phyloP scores from a whole-genome alignment of 148 eudicot species.

The Amaranthus palmeri region DNA sequence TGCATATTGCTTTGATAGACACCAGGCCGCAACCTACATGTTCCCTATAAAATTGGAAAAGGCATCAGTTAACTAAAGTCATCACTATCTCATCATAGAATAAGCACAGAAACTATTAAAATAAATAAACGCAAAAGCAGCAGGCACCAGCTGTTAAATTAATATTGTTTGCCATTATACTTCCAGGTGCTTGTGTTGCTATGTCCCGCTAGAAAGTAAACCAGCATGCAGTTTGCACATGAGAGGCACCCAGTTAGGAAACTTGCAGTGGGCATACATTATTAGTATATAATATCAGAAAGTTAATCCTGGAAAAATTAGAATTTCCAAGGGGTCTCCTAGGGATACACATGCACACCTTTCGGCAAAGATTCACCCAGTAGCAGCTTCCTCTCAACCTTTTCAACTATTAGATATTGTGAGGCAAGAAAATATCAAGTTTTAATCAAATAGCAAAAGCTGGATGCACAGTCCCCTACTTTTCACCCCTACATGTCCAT shows the following conservation, averaged over 20 bases:
- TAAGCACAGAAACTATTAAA: background rate
- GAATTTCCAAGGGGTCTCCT: conserved; percentile 20
- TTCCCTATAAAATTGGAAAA: conserved; percentile 28
- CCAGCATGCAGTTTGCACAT: conserved; percentile 23
- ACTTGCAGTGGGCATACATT: background rate
- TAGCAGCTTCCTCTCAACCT: conserved; percentile 22
- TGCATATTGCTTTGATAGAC: conserved; percentile 25
- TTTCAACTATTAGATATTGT: conserved; percentile 2
- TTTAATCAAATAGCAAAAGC: conserved; percentile 6
- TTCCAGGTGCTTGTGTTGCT: conserved; percentile 22
- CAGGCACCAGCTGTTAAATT: conserved; percentile 11
- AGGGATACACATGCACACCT: conserved; percentile 31
- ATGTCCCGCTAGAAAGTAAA: conserved; percentile 28
- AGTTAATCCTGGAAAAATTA: conserved; percentile 18
- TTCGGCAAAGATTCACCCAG: conserved; percentile 34
- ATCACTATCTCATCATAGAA: conserved; percentile 14
- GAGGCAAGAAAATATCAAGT: background rate
- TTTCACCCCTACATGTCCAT: conserved; percentile 14
- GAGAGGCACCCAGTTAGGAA: conserved; percentile 22
- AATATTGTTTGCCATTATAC: conserved; percentile 17
- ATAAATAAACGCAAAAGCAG: conserved; percentile 10
- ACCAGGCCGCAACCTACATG: conserved; percentile 29
- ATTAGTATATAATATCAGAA: conserved; percentile 18
- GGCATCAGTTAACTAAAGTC: conserved; percentile 11
- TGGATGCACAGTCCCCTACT: background rate